Base-by-base conservation (phyloP, 2,329 filamentous ascomycete genomes). In the Cladorrhinum sp. region DNA sequence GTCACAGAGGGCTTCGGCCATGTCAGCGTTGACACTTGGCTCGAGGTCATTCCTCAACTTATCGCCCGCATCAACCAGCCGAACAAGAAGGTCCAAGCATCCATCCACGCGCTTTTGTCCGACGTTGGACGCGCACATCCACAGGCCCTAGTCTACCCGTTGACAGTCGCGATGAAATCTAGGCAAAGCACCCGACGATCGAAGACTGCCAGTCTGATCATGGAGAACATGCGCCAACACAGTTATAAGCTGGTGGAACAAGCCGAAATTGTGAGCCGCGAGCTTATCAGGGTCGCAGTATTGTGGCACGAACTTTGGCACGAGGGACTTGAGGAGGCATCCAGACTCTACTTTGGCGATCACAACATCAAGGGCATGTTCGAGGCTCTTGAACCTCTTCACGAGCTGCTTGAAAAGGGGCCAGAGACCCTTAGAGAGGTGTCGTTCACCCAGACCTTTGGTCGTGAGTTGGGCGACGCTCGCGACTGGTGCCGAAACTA, bases 231-330 rank as follows among this genome's bases (percentile, higher is more conserved):
- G 92, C 89, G 93, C 42, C 90, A 94, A 67, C 96, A 99, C 73
- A 98, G 93, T 72, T 88, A 92, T 20, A 89, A 86, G 68, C 83
- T 99, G 36, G 95, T 99, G 8, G 91, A 97, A 66, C 95, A 99
- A 75, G 95, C 95, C 36, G 94, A 96, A 72, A 82, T 93, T 52
- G 93, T 99, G 67, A 98, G 94, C 73, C 90, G 95, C 71, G 96
- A 99, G 73, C 85, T 99, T 59, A 98, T 99, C 71, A 88, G 95
- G 56, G 96, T 99, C 62, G 95, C 95, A 16, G 94, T 99, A 1
- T 76, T 99, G 23, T 99, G 96, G 96, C 95, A 99, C 72, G 95
- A 99, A 71, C 90, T 96, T 66, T 99, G 95, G 95, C 95, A 99
- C 67, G 96, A 99, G 75, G 96, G 91, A 26, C 82, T 99, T 16